Base-by-base conservation (phyloP, 1,284 basidiomycete species). In the Volvariella surrecta region DNA sequence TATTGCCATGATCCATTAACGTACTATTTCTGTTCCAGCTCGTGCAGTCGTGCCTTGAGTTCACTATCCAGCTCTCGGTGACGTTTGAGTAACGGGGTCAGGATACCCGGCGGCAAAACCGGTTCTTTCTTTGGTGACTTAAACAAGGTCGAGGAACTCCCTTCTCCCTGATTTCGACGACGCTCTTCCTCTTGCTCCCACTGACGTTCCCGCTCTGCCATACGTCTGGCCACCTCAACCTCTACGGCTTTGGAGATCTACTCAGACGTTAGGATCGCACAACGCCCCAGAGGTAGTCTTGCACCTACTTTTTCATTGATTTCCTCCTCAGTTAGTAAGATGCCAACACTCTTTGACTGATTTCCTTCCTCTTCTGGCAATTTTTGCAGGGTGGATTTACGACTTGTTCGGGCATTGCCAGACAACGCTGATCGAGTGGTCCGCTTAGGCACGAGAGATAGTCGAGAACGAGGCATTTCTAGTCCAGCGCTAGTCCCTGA, bases 171-270 rank as follows among this genome's bases (percentile, higher is more conserved):
- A 40, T 43, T 49, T 47, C 51, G 50, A 40, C 48, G 42, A 63
- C 59, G 37, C 50, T 64, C 57, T 70, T 71, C 52, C 63, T 64
- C 67, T 35, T 35, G 7, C 45, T 63, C 62, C 49, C 64, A 59
- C 43, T 72, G 63, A 35, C 61, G 66, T 53, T 79, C 73, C 37
- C 71, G 69, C 52, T 80, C 78, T 44, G 74, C 76, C 39, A 87
- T 58, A 24, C 82, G 70, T 45, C 79, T 66, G 3, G 78, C 73
- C 32, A 88, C 83, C 56, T 87, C 82, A 10, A 68, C 69, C 59
- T 87, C 79, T 16, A 88, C 83, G 6, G 79, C 79, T 51, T 67
- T 76, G 34, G 78, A 74, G 39, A 87, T 88, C 81, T 82, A 49
- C 17, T 19, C 9, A 30, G n/a, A 10, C 24, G 39, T 40, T 30